Evolutionary conservation across 1,284 basidiomycete genomes (phyloP).

Genomic region (Puccinia novopanici): DNA sequence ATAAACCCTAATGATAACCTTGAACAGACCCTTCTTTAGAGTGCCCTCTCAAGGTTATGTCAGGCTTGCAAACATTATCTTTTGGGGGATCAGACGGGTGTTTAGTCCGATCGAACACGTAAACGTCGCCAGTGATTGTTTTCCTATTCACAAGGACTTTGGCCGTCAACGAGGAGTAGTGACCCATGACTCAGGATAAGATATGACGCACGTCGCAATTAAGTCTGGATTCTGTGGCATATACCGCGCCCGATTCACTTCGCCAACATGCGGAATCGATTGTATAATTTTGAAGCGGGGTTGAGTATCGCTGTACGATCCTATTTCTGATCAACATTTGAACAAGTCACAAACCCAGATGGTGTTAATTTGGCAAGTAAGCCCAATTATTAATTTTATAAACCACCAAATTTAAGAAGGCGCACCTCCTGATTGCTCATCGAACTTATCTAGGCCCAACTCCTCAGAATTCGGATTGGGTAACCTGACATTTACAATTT

Average conservation of each 20-base stretch:
- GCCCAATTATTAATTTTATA: slow-evolving; percentile 2
- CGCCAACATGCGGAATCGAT: slow-evolving; percentile 91
- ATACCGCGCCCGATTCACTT: slow-evolving; percentile 95
- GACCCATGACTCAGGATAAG: background rate
- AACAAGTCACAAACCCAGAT: background rate
- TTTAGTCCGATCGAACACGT: slow-evolving; percentile 94
- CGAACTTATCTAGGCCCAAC: slow-evolving; percentile 78
- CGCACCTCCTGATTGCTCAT: slow-evolving; percentile 78
- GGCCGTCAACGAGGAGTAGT: background rate
- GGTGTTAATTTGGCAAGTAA: slow-evolving; percentile 18
- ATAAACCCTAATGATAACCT: background rate
- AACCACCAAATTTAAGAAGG: background rate
- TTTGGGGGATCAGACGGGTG: slow-evolving; percentile 86
- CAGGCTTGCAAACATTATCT: slow-evolving; percentile 78
- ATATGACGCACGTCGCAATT: slow-evolving; percentile 71
- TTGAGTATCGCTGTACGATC: slow-evolving; percentile 75
- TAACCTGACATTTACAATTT: slow-evolving; percentile 91
- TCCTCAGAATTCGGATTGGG: slow-evolving; percentile 75
- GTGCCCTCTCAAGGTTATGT: slow-evolving; percentile 87
- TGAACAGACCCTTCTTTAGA: slow-evolving; percentile 37
- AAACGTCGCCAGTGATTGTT: slow-evolving; percentile 82
- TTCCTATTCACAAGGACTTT: slow-evolving; percentile 61
- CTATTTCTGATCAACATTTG: slow-evolving; percentile 66
- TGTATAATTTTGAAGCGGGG: slow-evolving; percentile 88
- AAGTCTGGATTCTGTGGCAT: slow-evolving; percentile 98